These are phyloP conservation scores for Tetratostichococcus sp. DNA, from an alignment of 139 green algal species.

Conservation along the genomic window DNA sequence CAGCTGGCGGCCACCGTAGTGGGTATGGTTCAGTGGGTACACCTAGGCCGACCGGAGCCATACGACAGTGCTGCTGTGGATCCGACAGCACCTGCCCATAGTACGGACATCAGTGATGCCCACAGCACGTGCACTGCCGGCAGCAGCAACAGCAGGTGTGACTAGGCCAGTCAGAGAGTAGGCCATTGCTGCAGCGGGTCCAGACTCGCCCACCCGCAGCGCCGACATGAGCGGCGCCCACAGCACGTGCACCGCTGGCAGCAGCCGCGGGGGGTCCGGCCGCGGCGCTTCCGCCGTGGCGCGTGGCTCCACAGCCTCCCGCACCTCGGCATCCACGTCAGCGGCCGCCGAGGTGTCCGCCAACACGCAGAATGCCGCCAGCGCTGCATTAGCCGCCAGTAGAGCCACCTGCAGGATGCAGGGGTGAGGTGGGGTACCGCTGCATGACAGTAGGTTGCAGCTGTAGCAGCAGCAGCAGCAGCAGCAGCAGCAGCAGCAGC, in stretches of 20 bases:
- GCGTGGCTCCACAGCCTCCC: slow-evolving; percentile 16
- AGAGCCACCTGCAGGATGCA: slow-evolving; percentile 32
- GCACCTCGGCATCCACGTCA: slow-evolving; percentile 21
- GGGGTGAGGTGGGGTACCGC: too few relatives aligned
- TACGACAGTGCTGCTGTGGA: too few relatives aligned
- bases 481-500: too few relatives aligned
- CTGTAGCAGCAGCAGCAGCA: too few relatives aligned
- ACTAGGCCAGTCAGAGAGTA: too few relatives aligned
- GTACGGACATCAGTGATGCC: slow-evolving; percentile 43
- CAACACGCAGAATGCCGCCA: slow-evolving; percentile 25
- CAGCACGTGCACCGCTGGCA: slow-evolving; percentile 59
- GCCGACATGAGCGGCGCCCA: slow-evolving; percentile 56
- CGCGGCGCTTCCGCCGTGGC: slow-evolving; percentile 32
- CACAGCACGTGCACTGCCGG: slow-evolving; percentile 63
- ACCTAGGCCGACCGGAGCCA: too few relatives aligned
- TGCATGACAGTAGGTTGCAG: too few relatives aligned
- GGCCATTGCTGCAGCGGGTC: too few relatives aligned
- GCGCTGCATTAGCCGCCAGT: slow-evolving; percentile 34
- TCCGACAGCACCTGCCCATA: slow-evolving; percentile 23
- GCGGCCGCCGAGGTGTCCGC: slow-evolving; percentile 12
- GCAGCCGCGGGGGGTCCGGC: slow-evolving; percentile 51
- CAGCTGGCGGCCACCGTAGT: too few relatives aligned
- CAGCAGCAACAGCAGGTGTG: too few relatives aligned
- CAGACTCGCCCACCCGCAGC: slow-evolving; percentile 28
- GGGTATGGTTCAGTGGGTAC: too few relatives aligned